Percentiles rank a stretch among this genome's conserved stretches.
These are phyloP conservation scores for Claviceps fusiformis DNA, from an alignment of 2,329 filamentous ascomycete species.

Conservation along the genomic window DNA sequence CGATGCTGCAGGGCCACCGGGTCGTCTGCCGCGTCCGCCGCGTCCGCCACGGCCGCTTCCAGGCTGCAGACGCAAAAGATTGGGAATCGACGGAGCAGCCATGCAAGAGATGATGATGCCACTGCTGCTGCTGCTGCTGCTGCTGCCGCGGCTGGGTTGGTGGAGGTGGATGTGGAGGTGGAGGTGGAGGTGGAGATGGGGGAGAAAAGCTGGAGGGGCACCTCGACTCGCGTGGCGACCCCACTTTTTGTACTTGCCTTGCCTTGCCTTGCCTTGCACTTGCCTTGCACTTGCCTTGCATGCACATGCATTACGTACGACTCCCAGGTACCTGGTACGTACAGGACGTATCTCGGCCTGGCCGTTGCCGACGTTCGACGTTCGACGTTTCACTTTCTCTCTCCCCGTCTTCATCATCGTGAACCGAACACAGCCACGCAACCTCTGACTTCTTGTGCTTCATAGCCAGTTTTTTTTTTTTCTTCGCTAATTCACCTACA, in stretches of 20 bases:
- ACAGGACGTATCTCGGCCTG: too few relatives aligned
- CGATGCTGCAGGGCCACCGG: slow-evolving; percentile 19
- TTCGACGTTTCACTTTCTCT: background rate
- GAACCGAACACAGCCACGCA: too few relatives aligned
- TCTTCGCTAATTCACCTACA: too few relatives aligned
- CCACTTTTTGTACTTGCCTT: too few relatives aligned
- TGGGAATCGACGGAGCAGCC: slow-evolving; percentile 65
- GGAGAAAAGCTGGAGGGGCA: background rate
- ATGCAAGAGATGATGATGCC: slow-evolving; percentile 26
- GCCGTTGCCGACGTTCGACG: too few relatives aligned
- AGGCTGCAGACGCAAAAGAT: slow-evolving; percentile 46
- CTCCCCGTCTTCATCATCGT: background rate
- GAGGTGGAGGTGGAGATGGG: too few relatives aligned
- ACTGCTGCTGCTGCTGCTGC: background rate
- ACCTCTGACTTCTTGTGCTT: background rate
- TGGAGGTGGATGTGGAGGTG: background rate
- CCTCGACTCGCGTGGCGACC: background rate
- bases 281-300: too few relatives aligned
- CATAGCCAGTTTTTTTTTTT: background rate
- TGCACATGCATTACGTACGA: background rate
- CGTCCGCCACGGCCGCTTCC: slow-evolving; percentile 10
- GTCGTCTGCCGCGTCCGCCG: slow-evolving; percentile 28
- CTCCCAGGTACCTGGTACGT: too few relatives aligned
- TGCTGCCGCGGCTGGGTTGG: too few relatives aligned
- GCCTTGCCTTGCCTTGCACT: too few relatives aligned